These are phyloP conservation scores for Nemania serpens DNA, from an alignment of 2,329 filamentous ascomycete species.

Conservation along the genomic window DNA sequence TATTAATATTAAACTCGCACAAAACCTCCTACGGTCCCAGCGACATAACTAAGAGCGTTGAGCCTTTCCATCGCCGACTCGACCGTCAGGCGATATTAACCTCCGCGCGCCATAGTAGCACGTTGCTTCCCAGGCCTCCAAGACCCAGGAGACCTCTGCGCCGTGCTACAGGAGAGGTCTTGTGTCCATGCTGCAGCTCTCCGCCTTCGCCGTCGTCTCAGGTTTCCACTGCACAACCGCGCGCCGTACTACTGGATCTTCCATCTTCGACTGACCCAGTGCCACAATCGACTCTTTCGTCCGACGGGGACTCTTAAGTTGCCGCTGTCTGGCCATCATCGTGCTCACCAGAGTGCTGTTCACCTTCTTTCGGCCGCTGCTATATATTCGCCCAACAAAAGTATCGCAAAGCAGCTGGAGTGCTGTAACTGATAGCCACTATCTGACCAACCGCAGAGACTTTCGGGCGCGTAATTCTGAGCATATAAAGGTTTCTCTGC, in stretches of 20 bases:
- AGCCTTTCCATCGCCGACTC: slow-evolving; percentile 39
- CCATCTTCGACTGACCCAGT: slow-evolving; percentile 53
- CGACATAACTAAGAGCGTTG: slow-evolving; percentile 37
- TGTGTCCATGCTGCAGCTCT: slow-evolving; percentile 51
- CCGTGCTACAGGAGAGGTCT: slow-evolving; percentile 42
- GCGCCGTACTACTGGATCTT: slow-evolving; percentile 55
- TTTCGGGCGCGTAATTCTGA: slow-evolving; percentile 16
- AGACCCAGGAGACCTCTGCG: slow-evolving; percentile 36
- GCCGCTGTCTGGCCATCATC: slow-evolving; percentile 33
- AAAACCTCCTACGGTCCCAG: slow-evolving; percentile 43
- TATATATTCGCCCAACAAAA: slow-evolving; percentile 32
- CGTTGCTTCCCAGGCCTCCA: slow-evolving; percentile 37
- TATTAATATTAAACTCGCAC: slow-evolving; percentile 46
- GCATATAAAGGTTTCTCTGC: slow-evolving; percentile 14
- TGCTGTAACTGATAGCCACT: slow-evolving; percentile 26
- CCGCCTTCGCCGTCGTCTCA: slow-evolving; percentile 48
- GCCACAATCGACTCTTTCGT: slow-evolving; percentile 59
- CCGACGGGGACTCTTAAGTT: slow-evolving; percentile 49
- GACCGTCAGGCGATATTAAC: slow-evolving; percentile 38
- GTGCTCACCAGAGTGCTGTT: slow-evolving; percentile 29
- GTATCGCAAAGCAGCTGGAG: slow-evolving; percentile 11
- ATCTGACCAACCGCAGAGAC: slow-evolving; percentile 18
- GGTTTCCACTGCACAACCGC: slow-evolving; percentile 51
- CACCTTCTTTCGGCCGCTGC: slow-evolving; percentile 26
- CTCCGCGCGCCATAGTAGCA: slow-evolving; percentile 38